A percentile compares a stretch with the other conserved stretches of the same genome.
phyloP scores from a whole-genome alignment of 805 yeast genomes.

The Torulaspora indica region DNA sequence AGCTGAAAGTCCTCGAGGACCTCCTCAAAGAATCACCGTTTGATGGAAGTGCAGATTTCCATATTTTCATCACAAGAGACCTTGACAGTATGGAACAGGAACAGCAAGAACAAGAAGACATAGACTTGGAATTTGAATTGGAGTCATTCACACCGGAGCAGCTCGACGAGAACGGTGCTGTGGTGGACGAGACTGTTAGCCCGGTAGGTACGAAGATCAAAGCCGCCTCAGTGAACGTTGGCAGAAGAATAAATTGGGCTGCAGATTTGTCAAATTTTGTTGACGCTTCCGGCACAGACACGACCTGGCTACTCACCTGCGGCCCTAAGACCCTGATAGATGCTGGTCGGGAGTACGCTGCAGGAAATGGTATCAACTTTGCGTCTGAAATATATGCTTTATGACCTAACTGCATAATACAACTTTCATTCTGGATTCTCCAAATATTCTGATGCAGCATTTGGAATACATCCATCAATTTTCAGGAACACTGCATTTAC shows the following conservation, averaged over 20 bases:
- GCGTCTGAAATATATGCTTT: constrained; percentile 25
- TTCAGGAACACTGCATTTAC: constrained; percentile 90
- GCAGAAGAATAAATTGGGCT: constrained; percentile 29
- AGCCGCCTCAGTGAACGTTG: constrained; percentile 20
- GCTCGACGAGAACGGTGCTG: constrained; percentile 21
- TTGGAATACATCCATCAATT: no score
- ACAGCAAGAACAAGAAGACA: constrained; percentile 4
- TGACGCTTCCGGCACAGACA: constrained; percentile 14
- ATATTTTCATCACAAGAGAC: constrained; percentile 16
- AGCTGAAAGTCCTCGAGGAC: constrained; percentile 41
- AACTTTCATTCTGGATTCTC: neutral
- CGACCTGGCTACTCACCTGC: constrained; percentile 32
- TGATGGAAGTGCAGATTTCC: constrained; percentile 14
- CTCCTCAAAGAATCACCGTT: constrained; percentile 2
- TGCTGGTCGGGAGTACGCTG: constrained; percentile 22
- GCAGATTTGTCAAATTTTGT: constrained; percentile 25
- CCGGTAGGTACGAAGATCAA: constrained; percentile 5
- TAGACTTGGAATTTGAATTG: constrained; percentile 20
- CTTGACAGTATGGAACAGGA: constrained; percentile 7
- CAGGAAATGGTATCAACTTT: constrained; percentile 19
- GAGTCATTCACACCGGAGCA: constrained; percentile 15
- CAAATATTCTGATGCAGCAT: no score
- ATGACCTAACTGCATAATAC: neutral
- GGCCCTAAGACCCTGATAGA: constrained; percentile 29
- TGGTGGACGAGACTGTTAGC: constrained; percentile 4